Conservation (phyloP, 1,139 yeast species). For the Pichia sorboxylosa region DNA sequence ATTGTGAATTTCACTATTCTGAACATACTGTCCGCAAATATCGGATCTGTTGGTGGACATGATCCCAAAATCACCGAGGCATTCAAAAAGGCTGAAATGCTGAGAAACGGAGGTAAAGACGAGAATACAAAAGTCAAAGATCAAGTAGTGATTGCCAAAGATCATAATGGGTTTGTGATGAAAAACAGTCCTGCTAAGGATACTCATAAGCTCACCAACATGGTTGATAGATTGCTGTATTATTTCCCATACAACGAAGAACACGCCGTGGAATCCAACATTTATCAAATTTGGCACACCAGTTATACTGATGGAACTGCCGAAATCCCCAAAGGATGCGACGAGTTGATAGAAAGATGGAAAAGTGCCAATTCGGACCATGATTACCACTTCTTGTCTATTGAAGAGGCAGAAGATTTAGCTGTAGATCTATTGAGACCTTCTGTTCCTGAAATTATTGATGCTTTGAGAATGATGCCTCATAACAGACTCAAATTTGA, state of each 20-base stretch:
- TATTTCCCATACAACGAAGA: conserved; percentile 61
- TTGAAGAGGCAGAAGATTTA: conserved; percentile 45
- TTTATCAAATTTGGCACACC: conserved; percentile 91
- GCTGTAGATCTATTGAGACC: conserved; percentile 40
- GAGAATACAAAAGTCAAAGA: too few relatives aligned
- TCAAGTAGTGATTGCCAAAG: conserved; percentile 2
- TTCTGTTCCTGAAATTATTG: conserved; percentile 46
- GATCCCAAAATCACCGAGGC: conserved; percentile 7
- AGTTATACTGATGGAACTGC: conserved; percentile 31
- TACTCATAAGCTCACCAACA: conserved; percentile 19
- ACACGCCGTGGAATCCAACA: conserved; percentile 47
- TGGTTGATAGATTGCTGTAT: conserved; percentile 35
- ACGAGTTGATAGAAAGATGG: conserved; percentile 36
- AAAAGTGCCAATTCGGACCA: conserved; percentile 45
- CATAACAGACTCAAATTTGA: conserved; percentile 57
- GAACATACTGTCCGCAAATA: conserved; percentile 7
- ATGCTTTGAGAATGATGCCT: conserved; percentile 52
- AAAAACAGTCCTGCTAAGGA: conserved; percentile 16
- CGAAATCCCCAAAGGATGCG: conserved; percentile 41
- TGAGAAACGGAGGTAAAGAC: conserved; percentile 1
- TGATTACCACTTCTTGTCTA: conserved; percentile 49
- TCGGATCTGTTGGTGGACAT: conserved; percentile 4
- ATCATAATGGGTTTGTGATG: conserved; percentile 5
- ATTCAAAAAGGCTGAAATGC: conserved; percentile 5
- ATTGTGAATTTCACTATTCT: too few relatives aligned